phyloP scores from a whole-genome alignment of 2,329 filamentous ascomycete species.

The Ambrosiella cleistominuta region DNA sequence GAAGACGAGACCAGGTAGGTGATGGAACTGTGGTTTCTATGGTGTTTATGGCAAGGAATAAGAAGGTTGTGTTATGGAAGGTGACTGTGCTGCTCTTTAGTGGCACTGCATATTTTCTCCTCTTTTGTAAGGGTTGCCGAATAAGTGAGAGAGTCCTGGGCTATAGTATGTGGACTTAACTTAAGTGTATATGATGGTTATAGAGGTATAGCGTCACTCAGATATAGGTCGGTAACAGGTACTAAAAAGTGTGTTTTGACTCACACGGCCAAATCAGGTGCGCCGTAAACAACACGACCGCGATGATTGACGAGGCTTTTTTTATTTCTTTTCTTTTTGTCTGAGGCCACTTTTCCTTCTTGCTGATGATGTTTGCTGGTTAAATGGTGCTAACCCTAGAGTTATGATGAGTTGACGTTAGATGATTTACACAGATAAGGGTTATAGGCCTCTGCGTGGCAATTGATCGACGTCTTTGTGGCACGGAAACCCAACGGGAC shows the following conservation, averaged over 20 bases:
- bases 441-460: neutral
- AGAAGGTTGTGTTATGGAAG: neutral
- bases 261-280: neutral
- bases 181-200: neutral
- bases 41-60: neutral
- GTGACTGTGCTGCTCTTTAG: neutral
- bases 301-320: neutral
- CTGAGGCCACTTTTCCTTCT: neutral
- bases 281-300: neutral
- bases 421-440: neutral
- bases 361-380: neutral
- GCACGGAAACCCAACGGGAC: neutral
- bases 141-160: neutral
- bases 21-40: neutral
- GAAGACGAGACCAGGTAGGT: neutral
- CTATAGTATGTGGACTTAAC: neutral
- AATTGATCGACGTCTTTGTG: neutral
- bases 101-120: neutral
- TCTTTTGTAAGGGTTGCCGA: neutral
- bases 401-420: neutral
- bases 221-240: neutral
- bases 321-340: neutral
- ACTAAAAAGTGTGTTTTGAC: neutral
- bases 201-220: neutral
- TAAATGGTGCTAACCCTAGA: neutral